Percentiles rank a stretch among this genome's conserved stretches.
Evolutionary conservation across 495 filamentous ascomycete species (phyloP).

Genomic region (Gamarada debralockiae): DNA sequence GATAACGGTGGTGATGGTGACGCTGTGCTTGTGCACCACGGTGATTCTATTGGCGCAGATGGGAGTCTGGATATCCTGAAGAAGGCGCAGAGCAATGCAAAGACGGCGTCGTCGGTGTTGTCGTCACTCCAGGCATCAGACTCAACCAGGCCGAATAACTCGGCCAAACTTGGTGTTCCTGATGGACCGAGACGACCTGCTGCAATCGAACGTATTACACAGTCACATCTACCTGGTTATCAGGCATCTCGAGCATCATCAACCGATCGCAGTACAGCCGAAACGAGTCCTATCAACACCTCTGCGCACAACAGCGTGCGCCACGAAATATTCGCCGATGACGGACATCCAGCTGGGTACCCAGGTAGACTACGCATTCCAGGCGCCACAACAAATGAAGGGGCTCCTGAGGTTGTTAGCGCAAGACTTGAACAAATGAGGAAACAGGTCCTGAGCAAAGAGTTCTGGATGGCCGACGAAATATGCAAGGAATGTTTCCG

Average conservation of each 20-base stretch:
- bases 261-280: slow-evolving; percentile 48
- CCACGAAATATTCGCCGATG: slow-evolving; percentile 45
- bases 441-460: slow-evolving; percentile 82
- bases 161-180: background rate
- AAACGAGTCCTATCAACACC: slow-evolving; percentile 47
- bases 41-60: slow-evolving; percentile 11
- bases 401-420: slow-evolving; percentile 55
- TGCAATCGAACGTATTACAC: slow-evolving; percentile 50
- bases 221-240: slow-evolving; percentile 43
- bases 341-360: slow-evolving; percentile 15
- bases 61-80: slow-evolving; percentile 14
- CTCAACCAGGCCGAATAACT: slow-evolving; percentile 1
- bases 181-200: slow-evolving; percentile 29
- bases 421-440: slow-evolving; percentile 64
- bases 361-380: slow-evolving; percentile 41
- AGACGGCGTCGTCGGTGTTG: slow-evolving; percentile 15
- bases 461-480: slow-evolving; percentile 99
- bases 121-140: slow-evolving; percentile 20
- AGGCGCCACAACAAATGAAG: slow-evolving; percentile 49
- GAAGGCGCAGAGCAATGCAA: background rate
- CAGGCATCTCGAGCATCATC: slow-evolving; percentile 60
- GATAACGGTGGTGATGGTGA: background rate
- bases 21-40: background rate
- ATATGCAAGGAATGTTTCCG: slow-evolving; percentile 97
- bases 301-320: slow-evolving; percentile 51